phyloP scores from a whole-genome alignment of 371 early-diverging fungal species.

The Coemansia sp. region DNA sequence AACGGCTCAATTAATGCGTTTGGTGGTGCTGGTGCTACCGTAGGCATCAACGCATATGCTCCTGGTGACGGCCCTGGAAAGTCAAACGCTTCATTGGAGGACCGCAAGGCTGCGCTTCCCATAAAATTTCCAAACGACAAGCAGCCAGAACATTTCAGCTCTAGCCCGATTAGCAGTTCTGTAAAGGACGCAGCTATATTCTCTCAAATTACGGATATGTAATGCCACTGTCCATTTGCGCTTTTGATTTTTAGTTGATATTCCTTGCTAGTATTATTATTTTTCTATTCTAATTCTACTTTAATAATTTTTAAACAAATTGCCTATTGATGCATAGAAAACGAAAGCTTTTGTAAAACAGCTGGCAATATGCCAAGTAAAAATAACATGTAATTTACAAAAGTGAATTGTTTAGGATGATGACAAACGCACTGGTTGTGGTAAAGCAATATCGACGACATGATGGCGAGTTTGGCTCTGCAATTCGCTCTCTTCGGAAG shows the following conservation, averaged over 20 bases:
- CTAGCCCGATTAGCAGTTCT: conserved; percentile 18
- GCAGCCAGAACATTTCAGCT: conserved; percentile 7
- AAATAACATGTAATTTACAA: not conserved
- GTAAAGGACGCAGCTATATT: conserved; percentile 34
- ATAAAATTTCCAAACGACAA: not conserved
- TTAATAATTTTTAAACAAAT: not conserved
- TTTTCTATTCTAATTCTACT: not conserved
- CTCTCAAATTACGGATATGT: conserved; percentile 35
- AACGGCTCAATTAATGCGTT: conserved; percentile 45
- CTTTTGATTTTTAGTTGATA: not conserved
- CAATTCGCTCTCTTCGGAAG: not conserved
- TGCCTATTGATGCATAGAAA: not conserved
- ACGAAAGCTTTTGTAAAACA: not conserved
- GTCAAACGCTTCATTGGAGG: not conserved
- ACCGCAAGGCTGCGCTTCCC: not conserved
- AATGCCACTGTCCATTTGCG: not conserved
- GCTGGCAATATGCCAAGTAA: not conserved
- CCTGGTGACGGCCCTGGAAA: not conserved
- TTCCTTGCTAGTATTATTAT: not conserved
- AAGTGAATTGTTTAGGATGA: not conserved
- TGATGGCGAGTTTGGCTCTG: conserved; percentile 3
- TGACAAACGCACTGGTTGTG: conserved; percentile 1
- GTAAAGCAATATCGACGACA: conserved; percentile 5
- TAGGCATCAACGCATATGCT: conserved; percentile 27
- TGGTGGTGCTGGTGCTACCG: conserved; percentile 42